Evolutionary conservation across 495 filamentous ascomycete genomes (phyloP), one percentile per base, ranked within the genome.

Genomic region (Staphylotrichum longicolle): DNA sequence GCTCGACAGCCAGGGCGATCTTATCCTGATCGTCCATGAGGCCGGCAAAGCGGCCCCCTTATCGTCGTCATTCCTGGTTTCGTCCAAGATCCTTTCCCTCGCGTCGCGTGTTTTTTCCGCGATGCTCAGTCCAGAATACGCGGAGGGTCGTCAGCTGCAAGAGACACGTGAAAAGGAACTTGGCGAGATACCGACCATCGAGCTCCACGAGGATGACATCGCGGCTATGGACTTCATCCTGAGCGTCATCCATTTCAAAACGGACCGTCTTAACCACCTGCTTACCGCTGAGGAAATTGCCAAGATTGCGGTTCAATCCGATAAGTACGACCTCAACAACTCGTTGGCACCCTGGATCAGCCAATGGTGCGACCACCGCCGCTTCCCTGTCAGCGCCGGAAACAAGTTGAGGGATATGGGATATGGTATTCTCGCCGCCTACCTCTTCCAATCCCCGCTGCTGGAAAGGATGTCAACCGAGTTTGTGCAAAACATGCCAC

Each of bases 141-240:
- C 32, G 0, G 57, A 60, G 15, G 57, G 57, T 15, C 46, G 15
- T 1, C 15, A 35, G 20, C 35, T 59, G 7, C 57, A 7, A 8
- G n/a, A 46, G 10, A 12, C 32, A n/a, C 54, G 9, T 4, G 15
- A 33, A 3, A 0, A 32, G 11, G 30, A 7, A 5, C 7, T 11
- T 10, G 27, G 2, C 9, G 0, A 30, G 35, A 3, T 0, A 2
- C 35, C 57, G 8, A 27, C 27, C 7, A 27, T 60, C 11, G 9
- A 7, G 2, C 57, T 60, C 0, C 39, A 45, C 0, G 57, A 60
- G 7, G 57, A 60, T 7, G 20, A 60, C 6, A 3, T 53, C 27
- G 39, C 52, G 9, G 57, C 57, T 0, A 60, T 60, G 57, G 48
- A 52, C 39, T 52, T 60, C 15, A 53, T 60, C 33, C 40, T 60